phyloP scores from a whole-genome alignment of 1,284 basidiomycete genomes.

The Vanrija pseudolonga region DNA sequence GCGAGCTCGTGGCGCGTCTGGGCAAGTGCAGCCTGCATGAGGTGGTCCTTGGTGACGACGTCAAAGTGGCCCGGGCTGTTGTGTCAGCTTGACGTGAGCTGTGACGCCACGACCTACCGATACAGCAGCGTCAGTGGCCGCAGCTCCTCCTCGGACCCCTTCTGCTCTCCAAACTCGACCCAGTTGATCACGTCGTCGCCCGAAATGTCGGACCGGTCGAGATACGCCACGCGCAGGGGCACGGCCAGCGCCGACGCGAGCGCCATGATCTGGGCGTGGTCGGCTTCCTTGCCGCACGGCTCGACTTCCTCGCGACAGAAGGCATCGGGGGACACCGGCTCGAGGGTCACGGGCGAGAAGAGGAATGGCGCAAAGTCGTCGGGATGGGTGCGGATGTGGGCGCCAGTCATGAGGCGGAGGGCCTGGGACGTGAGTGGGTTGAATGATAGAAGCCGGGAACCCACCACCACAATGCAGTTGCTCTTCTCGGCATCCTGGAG shows the following conservation, averaged over 20 bases:
- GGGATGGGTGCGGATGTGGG: slow-evolving; percentile 67
- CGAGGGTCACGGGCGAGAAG: slow-evolving; percentile 65
- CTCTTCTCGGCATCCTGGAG: slow-evolving; percentile 44
- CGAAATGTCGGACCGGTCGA: slow-evolving; percentile 59
- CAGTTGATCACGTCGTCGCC: slow-evolving; percentile 52
- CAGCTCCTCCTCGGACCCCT: slow-evolving; percentile 41
- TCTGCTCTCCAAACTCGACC: slow-evolving; percentile 60
- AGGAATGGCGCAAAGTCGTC: slow-evolving; percentile 69
- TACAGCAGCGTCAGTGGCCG: slow-evolving; percentile 61
- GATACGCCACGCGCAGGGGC: slow-evolving; percentile 72
- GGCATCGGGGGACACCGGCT: slow-evolving; percentile 57
- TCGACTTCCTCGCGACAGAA: slow-evolving; percentile 78
- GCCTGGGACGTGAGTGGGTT: slow-evolving; percentile 18
- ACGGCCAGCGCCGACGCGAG: slow-evolving; percentile 65
- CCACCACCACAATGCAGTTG: slow-evolving; percentile 44
- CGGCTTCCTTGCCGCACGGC: slow-evolving; percentile 78
- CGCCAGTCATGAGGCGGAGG: slow-evolving; percentile 73
- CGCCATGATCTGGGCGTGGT: slow-evolving; percentile 79
- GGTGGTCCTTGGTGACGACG: slow-evolving; percentile 53
- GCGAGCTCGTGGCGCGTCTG: no score
- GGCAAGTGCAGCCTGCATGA: background rate
- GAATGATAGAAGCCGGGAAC: slow-evolving; percentile 57
- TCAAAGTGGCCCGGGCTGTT: slow-evolving; percentile 75
- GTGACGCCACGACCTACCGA: slow-evolving; percentile 56
- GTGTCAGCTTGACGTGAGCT: slow-evolving; percentile 1